Percentiles rank a stretch among this genome's conserved stretches.
Conservation (phyloP, 345 rosid genomes). For the Rhodamnia rubescens region DNA sequence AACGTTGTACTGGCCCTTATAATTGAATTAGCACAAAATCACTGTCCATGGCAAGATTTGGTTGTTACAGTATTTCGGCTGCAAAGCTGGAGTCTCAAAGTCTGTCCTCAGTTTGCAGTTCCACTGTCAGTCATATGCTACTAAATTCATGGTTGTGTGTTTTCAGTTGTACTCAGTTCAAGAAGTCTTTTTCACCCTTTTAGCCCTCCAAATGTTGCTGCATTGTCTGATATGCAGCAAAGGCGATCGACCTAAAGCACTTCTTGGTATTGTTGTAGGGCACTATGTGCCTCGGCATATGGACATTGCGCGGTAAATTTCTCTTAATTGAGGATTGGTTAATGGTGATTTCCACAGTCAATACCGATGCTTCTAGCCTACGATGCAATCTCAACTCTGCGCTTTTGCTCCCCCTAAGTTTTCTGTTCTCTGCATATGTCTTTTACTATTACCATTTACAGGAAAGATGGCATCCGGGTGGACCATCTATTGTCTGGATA, state of each 20-base stretch:
- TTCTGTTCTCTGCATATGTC: not conserved
- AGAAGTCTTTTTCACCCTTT: not conserved
- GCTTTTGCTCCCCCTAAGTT: not conserved
- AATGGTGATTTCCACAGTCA: not conserved
- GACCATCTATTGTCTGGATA: constrained; percentile 19
- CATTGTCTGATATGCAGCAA: constrained; percentile 15
- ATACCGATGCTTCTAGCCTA: not conserved
- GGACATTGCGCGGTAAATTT: constrained; percentile 70
- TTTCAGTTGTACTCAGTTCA: not conserved
- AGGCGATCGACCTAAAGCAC: constrained; percentile 43
- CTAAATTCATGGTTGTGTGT: not conserved
- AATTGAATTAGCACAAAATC: not conserved
- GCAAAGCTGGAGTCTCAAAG: not conserved
- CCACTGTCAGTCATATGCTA: not conserved
- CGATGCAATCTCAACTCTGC: not conserved
- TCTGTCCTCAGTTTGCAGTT: not conserved
- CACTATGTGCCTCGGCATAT: constrained; percentile 86
- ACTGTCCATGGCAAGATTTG: not conserved
- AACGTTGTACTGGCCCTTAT: not conserved
- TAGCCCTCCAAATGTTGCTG: not conserved
- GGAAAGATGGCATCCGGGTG: constrained; percentile 47
- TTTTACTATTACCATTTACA: constrained; percentile 1
- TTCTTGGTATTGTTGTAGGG: constrained; percentile 84
- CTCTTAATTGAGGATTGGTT: not conserved
- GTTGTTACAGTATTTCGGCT: not conserved